A percentile compares a stretch with the other conserved stretches of the same genome.
These are phyloP conservation scores for Aspergillus terreus DNA, from an alignment of 2,329 filamentous ascomycete genomes.

Conservation along the genomic window DNA sequence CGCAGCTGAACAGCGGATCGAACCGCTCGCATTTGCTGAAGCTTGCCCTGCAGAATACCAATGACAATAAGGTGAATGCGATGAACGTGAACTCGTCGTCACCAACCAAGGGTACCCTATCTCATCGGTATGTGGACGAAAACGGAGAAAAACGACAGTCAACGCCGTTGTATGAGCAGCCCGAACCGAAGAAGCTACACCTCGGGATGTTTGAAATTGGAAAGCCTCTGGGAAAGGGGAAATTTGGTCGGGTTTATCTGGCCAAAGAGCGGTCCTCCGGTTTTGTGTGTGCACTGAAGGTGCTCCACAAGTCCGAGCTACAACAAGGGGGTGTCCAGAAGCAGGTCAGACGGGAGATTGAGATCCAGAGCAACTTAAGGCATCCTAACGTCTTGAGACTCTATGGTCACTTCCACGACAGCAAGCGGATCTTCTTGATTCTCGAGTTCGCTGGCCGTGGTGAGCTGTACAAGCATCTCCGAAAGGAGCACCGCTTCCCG, in stretches of 20 bases:
- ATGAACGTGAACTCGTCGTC: conserved; percentile 55
- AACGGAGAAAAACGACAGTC: conserved; percentile 33
- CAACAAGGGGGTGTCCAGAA: conserved; percentile 79
- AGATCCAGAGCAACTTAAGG: conserved; percentile 82
- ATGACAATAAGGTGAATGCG: conserved; percentile 54
- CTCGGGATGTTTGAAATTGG: conserved; percentile 94
- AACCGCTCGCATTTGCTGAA: conserved; percentile 82
- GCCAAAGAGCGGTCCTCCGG: conserved; percentile 73
- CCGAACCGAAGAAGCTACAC: conserved; percentile 63
- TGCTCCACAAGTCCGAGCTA: conserved; percentile 78
- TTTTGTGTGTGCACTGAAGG: conserved; percentile 83
- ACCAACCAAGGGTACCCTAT: conserved; percentile 58
- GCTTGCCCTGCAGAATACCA: conserved; percentile 75
- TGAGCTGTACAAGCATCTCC: conserved; percentile 82
- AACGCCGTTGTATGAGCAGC: conserved; percentile 55
- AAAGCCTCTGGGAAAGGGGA: conserved; percentile 79
- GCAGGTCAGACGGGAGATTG: conserved; percentile 81
- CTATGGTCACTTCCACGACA: conserved; percentile 86
- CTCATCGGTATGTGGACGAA: conserved; percentile 46
- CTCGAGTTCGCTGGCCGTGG: conserved; percentile 82
- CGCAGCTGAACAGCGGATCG: conserved; percentile 45
- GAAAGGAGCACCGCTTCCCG: conserved; percentile 73
- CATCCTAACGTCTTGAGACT: conserved; percentile 82
- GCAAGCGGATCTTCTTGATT: conserved; percentile 81
- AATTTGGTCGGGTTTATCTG: conserved; percentile 82